Base-by-base conservation (phyloP, 768 basidiomycete species). In the Kwoniella bestiolae region DNA sequence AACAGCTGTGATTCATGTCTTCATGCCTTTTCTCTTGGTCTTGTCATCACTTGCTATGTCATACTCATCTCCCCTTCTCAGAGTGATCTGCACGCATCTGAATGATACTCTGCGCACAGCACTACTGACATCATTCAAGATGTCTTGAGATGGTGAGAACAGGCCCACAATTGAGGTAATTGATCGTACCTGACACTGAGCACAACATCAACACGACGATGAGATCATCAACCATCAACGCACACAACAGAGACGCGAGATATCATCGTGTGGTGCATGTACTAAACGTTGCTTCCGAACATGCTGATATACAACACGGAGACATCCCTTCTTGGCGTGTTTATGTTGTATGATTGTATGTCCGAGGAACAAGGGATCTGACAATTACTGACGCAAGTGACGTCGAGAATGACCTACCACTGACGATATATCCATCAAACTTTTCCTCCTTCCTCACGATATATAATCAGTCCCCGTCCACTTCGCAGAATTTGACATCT, bases 351-450 rank as follows among this genome's bases (percentile, higher is more conserved):
- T 14, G 38, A 12, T 11, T 38, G 38, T 38, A 38, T 41, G 38
- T 38, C 52, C 32, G 32, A 34, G 52, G 52, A 35, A 55, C 52
- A 55, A 55, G 52, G 52, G 52, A 55, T 55, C 3, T 23, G 26
- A 12, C 31, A 21, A 28, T 32, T 28, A 29, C 45, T 44, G 56
- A 45, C 56, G 38, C 0, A 25, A 28, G 18, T 58, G 41, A 41
- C 41, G 38, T 44, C 45, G 56, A 28, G n/a, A 47, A 5, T 21
- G 18, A 14, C 14, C 16, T 55, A 4, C 29, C 18, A n/a, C 34
- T 55, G 26, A 57, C 21, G n/a, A 38, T 21, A 49, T 25, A 21
- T 21, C 46, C 46, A 49, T 21, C 46, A 21, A 49, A 49, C 52
- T 26, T 35, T 34, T 11, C 18, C 55, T 31, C 29, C 18, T 31